These are phyloP conservation scores for Diplocarpon mali DNA, from an alignment of 2,329 filamentous ascomycete species.

Conservation along the genomic window DNA sequence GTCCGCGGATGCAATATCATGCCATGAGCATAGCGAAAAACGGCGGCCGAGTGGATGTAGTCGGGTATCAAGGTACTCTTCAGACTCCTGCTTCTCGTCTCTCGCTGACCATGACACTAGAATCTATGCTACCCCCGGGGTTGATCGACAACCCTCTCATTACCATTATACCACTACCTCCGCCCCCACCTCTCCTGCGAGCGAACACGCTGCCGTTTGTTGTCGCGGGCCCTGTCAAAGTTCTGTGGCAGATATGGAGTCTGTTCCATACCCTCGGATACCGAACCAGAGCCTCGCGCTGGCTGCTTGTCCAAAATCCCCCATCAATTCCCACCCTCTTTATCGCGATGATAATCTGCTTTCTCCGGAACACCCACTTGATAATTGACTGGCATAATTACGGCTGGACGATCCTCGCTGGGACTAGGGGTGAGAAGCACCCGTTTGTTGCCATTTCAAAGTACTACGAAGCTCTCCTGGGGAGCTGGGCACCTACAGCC, in stretches of 20 bases:
- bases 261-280: constrained; percentile 67
- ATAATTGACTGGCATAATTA: constrained; percentile 99
- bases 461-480: constrained; percentile 65
- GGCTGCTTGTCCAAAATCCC: constrained; percentile 90
- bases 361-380: constrained; percentile 67
- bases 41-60: constrained; percentile 68
- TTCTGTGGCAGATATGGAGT: constrained; percentile 66
- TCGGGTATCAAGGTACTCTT: constrained; percentile 68
- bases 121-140: constrained; percentile 72
- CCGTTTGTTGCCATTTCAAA: constrained; percentile 69
- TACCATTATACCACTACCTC: constrained; percentile 56
- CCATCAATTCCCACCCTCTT: constrained; percentile 87
- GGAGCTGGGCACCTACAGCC: constrained; percentile 52
- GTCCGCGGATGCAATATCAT: constrained; percentile 98
- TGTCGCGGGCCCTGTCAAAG: constrained; percentile 70
- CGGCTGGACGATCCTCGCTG: constrained; percentile 81
- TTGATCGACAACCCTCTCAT: constrained; percentile 60
- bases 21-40: constrained; percentile 81
- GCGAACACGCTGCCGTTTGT: constrained; percentile 66
- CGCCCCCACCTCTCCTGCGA: constrained; percentile 55
- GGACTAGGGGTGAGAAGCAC: constrained; percentile 46
- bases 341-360: constrained; percentile 60
- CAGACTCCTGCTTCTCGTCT: not conserved
- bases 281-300: constrained; percentile 59
- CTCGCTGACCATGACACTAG: constrained; percentile 31